Percentiles rank a stretch among this genome's conserved stretches.
Evolutionary conservation across 2,329 filamentous ascomycete species (phyloP).

Genomic region (Emericellopsis atlantica): DNA sequence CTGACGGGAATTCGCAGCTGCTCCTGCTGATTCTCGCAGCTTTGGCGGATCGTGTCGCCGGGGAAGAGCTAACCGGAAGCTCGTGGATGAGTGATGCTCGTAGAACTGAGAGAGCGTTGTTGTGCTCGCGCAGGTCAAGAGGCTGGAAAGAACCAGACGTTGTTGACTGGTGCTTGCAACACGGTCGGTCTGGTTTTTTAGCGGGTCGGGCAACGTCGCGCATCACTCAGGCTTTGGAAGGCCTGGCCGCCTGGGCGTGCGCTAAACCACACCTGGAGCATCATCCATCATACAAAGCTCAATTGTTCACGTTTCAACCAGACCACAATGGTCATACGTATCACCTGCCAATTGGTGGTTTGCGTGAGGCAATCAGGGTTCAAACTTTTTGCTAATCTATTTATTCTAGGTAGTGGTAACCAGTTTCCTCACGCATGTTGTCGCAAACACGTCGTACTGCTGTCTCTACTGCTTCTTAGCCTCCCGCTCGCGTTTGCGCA

Average conservation of each 20-base stretch:
- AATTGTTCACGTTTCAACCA: too few species aligned
- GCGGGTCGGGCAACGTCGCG: neutral
- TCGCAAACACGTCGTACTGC: neutral
- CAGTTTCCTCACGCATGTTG: neutral
- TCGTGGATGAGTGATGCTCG: too few species aligned
- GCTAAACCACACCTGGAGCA: neutral
- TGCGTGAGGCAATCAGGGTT: too few species aligned
- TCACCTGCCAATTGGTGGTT: too few species aligned
- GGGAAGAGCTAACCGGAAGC: too few species aligned
- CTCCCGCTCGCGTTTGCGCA: slow-evolving; percentile 75
- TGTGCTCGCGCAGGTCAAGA: neutral
- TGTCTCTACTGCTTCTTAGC: slow-evolving; percentile 48
- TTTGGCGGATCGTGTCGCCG: too few species aligned
- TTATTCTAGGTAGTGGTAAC: too few species aligned
- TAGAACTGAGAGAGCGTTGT: too few species aligned
- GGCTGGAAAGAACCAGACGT: neutral
- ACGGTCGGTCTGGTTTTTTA: slow-evolving; percentile 2
- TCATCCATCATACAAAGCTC: neutral
- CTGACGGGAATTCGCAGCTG: too few species aligned
- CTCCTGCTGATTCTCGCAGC: too few species aligned
- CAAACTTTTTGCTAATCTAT: too few species aligned
- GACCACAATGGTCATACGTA: too few species aligned
- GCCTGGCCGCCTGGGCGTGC: neutral
- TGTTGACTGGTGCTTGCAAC: neutral
- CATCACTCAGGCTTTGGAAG: neutral